phyloP scores from a whole-genome alignment of 176 grass and related monocot genomes.

The Zoysia japonica region DNA sequence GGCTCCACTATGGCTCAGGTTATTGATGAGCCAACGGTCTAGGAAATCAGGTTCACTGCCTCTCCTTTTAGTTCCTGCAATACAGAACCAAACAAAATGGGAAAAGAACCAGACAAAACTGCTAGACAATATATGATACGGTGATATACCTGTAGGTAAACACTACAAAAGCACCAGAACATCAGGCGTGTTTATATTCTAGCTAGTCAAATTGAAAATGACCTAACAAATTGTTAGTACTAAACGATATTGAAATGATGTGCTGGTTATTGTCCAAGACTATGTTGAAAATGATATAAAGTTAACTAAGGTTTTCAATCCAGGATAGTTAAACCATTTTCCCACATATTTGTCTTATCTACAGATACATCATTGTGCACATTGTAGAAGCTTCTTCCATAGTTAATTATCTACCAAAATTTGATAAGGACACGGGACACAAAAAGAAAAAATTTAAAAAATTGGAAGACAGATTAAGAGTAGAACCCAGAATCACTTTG shows the following conservation, averaged over 20 bases:
- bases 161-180: background rate
- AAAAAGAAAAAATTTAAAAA: background rate
- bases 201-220: background rate
- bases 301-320: constrained; percentile 25
- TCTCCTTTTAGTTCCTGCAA: constrained; percentile 41
- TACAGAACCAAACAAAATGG: background rate
- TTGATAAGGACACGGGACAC: background rate
- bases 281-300: constrained; percentile 25
- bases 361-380: background rate
- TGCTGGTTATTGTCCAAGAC: constrained; percentile 9
- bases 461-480: background rate
- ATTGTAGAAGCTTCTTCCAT: background rate
- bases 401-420: background rate
- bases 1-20: constrained; percentile 44
- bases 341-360: background rate
- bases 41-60: constrained; percentile 36
- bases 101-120: constrained; percentile 11
- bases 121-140: background rate
- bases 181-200: background rate
- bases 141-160: background rate
- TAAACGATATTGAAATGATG: background rate
- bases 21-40: constrained; percentile 11
- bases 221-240: background rate
- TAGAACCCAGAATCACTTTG: constrained; percentile 3
- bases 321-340: background rate